phyloP scores from a whole-genome alignment of 2,329 filamentous ascomycete genomes.

The Diaporthe eres region DNA sequence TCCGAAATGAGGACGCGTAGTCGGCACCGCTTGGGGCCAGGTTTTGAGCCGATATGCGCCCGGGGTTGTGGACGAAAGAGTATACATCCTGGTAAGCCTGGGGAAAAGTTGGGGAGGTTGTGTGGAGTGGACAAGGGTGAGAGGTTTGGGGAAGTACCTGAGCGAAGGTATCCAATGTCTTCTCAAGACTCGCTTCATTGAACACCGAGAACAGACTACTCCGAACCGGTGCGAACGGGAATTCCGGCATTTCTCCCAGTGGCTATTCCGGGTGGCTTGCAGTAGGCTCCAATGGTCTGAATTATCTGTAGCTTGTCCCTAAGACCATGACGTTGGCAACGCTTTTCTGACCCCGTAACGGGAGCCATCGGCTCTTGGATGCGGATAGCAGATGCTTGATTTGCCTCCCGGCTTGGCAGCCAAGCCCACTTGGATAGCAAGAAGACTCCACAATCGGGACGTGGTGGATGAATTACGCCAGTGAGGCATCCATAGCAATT shows the following conservation, averaged over 20 bases:
- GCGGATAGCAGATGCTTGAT: constrained; percentile 23
- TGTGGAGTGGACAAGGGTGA: background rate
- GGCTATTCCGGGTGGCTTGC: background rate
- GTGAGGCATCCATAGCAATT: background rate
- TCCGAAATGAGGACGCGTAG: constrained; percentile 33
- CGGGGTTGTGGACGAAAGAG: background rate
- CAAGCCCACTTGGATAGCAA: background rate
- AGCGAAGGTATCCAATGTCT: background rate
- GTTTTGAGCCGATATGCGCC: background rate
- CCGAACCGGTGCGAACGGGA: background rate
- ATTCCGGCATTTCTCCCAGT: background rate
- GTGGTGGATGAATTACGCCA: background rate
- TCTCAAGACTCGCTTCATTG: background rate
- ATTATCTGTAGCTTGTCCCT: background rate
- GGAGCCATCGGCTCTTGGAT: constrained; percentile 7
- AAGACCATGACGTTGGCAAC: background rate
- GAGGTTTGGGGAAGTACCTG: background rate
- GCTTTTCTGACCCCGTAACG: background rate
- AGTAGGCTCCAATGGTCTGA: background rate
- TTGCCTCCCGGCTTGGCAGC: constrained; percentile 19
- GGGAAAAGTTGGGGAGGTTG: constrained; percentile 17
- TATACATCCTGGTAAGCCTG: constrained; percentile 5
- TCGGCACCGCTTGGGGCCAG: constrained; percentile 11
- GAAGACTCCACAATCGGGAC: background rate
- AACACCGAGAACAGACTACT: background rate